A percentile compares a stretch with the other conserved stretches of the same genome.
These are phyloP conservation scores for Mytilinidion resinicola DNA, from an alignment of 495 filamentous ascomycete genomes.

Conservation along the genomic window DNA sequence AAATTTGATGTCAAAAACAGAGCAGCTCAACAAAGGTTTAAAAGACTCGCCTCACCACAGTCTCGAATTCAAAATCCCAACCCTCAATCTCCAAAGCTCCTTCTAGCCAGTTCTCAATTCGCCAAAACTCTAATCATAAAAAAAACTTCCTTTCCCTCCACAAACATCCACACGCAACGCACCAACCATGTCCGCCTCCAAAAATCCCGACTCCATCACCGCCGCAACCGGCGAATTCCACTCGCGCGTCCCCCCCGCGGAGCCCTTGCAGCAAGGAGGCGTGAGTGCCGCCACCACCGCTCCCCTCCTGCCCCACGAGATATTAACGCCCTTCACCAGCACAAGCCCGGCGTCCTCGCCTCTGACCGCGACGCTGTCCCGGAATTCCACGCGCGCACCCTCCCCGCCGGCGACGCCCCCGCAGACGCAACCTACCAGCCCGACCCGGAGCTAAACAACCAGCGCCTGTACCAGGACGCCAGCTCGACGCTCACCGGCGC, in stretches of 20 bases:
- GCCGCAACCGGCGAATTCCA: slow-evolving; percentile 44
- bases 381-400: slow-evolving; percentile 57
- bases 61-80: background rate
- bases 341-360: slow-evolving; percentile 57
- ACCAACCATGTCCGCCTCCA: background rate
- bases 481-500: slow-evolving; percentile 55
- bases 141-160: background rate
- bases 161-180: no score
- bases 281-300: slow-evolving; percentile 37
- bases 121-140: background rate
- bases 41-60: background rate
- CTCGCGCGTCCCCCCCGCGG: slow-evolving; percentile 43
- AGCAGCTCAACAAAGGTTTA: background rate
- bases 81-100: background rate
- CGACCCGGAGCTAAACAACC: slow-evolving; percentile 39
- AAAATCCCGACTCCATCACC: slow-evolving; percentile 35
- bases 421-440: slow-evolving; percentile 53
- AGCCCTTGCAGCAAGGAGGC: slow-evolving; percentile 49
- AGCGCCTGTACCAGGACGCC: slow-evolving; percentile 43
- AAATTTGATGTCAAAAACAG: background rate
- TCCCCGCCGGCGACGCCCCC: slow-evolving; percentile 61
- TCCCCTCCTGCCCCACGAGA: background rate
- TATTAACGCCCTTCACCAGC: slow-evolving; percentile 39
- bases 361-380: slow-evolving; percentile 52
- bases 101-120: background rate